Conservation (phyloP, 208 protist genomes). For the Crithidia mellificae region DNA sequence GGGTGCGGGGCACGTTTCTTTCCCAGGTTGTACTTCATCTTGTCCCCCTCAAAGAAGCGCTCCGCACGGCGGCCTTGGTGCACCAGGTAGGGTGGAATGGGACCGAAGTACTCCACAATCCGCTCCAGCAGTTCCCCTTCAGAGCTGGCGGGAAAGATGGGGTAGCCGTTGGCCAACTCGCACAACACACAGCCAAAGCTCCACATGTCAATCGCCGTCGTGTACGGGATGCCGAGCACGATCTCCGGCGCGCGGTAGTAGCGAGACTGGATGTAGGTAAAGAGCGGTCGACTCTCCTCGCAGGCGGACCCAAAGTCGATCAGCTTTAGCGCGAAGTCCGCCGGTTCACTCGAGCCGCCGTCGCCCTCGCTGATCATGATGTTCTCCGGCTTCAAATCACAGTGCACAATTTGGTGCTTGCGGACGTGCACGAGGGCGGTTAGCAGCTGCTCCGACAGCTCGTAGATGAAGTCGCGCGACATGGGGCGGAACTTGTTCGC, state of each 20-base stretch:
- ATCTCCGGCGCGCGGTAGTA: constrained; percentile 94
- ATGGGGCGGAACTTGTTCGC: constrained; percentile 77
- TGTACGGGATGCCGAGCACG: constrained; percentile 89
- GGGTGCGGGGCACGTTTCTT: constrained; percentile 36
- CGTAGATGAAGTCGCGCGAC: constrained; percentile 66
- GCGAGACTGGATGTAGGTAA: constrained; percentile 95
- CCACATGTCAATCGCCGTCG: constrained; percentile 92
- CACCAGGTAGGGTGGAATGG: constrained; percentile 61
- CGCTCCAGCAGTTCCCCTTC: constrained; percentile 84
- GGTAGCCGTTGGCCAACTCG: constrained; percentile 91
- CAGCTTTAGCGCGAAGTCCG: constrained; percentile 90
- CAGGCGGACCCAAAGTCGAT: constrained; percentile 98
- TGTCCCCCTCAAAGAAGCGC: constrained; percentile 56
- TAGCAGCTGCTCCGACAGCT: constrained; percentile 71
- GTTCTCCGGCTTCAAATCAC: constrained; percentile 97
- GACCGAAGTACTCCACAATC: constrained; percentile 84
- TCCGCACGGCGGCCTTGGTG: constrained; percentile 45
- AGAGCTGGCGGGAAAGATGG: constrained; percentile 89
- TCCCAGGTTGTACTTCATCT: constrained; percentile 24
- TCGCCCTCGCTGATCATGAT: constrained; percentile 78
- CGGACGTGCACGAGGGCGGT: constrained; percentile 68
- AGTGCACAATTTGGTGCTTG: constrained; percentile 91
- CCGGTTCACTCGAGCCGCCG: constrained; percentile 1
- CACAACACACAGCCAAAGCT: constrained; percentile 93
- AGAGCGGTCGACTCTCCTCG: constrained; percentile 88